phyloP scores from a whole-genome alignment of 1,284 basidiomycete species.

The Rhodofomes roseus region DNA sequence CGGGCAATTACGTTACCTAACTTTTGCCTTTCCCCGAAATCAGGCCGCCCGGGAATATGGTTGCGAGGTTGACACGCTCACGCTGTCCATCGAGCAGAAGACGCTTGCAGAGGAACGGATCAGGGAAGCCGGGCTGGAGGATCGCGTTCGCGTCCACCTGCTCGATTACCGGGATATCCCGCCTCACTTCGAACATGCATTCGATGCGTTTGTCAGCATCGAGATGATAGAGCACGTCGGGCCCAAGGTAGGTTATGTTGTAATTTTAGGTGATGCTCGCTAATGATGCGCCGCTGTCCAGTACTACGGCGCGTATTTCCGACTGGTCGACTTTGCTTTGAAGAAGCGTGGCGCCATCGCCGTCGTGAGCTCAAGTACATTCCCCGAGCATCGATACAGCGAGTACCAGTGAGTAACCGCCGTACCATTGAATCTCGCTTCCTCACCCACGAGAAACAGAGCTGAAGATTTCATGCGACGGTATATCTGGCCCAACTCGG shows the following conservation, averaged over 20 bases:
- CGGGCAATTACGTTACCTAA: background rate
- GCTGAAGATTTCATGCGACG: conserved; percentile 88
- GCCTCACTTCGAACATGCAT: conserved; percentile 68
- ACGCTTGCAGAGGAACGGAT: conserved; percentile 81
- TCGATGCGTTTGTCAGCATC: conserved; percentile 86
- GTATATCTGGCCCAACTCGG: conserved; percentile 93
- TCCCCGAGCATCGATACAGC: conserved; percentile 75
- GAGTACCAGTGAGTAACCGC: conserved; percentile 55
- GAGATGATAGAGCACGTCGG: conserved; percentile 92
- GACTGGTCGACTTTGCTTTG: conserved; percentile 76
- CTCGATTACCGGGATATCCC: conserved; percentile 86
- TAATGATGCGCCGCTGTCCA: conserved; percentile 7
- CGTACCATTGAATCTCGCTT: background rate
- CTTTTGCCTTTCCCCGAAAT: background rate
- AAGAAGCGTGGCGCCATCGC: conserved; percentile 67
- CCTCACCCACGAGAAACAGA: conserved; percentile 32
- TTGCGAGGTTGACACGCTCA: conserved; percentile 86
- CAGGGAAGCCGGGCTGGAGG: conserved; percentile 64
- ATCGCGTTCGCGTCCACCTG: conserved; percentile 76
- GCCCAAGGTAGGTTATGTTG: conserved; percentile 38
- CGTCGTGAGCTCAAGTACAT: conserved; percentile 80
- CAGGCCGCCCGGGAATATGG: conserved; percentile 67
- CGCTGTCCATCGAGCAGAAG: conserved; percentile 85
- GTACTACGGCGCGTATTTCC: conserved; percentile 75
- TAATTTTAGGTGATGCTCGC: background rate